A percentile compares a stretch with the other conserved stretches of the same genome.
phyloP scores from a whole-genome alignment of 129 eudicot genomes.

The Ambrosia artemisiifolia region DNA sequence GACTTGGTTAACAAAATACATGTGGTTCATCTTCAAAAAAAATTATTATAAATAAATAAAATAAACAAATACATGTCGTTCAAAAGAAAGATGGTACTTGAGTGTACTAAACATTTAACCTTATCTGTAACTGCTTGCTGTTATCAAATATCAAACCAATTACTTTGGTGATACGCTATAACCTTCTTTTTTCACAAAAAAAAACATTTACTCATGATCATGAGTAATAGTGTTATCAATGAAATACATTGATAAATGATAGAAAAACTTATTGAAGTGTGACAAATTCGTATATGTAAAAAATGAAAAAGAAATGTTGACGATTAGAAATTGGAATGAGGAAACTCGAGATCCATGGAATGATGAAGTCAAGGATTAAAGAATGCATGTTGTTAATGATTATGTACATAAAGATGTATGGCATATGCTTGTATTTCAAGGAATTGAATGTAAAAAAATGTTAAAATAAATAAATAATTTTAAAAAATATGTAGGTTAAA shows the following conservation, averaged over 20 bases:
- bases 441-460: neutral
- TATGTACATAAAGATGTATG: constrained; percentile 3
- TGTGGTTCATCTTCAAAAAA: too few species aligned
- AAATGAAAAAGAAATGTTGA: neutral
- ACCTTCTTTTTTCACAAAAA: too few species aligned
- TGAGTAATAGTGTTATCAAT: too few species aligned
- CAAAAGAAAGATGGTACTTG: too few species aligned
- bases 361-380: constrained; percentile 6
- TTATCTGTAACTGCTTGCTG: too few species aligned
- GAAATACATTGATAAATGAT: neutral
- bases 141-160: too few species aligned
- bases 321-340: neutral
- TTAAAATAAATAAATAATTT: neutral
- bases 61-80: too few species aligned
- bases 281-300: neutral
- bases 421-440: constrained; percentile 16
- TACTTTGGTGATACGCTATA: too few species aligned
- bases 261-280: neutral
- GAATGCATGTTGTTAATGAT: neutral
- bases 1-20: too few species aligned
- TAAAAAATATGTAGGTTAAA: neutral
- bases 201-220: too few species aligned
- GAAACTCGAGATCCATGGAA: constrained; percentile 1
- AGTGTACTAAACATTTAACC: too few species aligned
- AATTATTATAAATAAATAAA: too few species aligned